Evolutionary conservation across 345 rosid species (phyloP).

Genomic region (Eutrema japonicum): DNA sequence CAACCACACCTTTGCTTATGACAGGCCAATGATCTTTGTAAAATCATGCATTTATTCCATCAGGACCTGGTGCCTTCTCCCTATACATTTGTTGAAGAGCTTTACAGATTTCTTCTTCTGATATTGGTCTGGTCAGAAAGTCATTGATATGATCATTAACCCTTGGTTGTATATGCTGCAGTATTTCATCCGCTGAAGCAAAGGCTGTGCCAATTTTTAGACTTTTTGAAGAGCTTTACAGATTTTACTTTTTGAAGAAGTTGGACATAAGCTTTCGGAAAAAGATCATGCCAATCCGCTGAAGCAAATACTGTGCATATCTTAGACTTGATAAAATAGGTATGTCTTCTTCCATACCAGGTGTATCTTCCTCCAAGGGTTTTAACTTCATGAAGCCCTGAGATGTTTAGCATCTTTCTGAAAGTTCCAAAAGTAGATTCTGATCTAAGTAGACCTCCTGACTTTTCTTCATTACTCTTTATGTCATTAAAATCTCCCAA

Average conservation of each 20-base stretch:
- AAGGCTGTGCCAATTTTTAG: no score
- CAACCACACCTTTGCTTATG: not conserved
- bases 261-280: no score
- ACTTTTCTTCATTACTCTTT: not conserved
- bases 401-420: not conserved
- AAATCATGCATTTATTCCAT: not conserved
- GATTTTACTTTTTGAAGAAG: no score
- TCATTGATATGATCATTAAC: not conserved
- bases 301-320: no score
- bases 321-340: no score
- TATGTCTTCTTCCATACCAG: no score
- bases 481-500: not conserved
- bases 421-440: not conserved
- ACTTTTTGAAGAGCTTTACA: no score
- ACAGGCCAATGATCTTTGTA: not conserved
- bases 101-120: not conserved
- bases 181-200: no score
- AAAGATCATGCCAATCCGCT: no score
- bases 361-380: no score
- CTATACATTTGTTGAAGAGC: not conserved
- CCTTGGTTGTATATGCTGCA: not conserved
- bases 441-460: not conserved
- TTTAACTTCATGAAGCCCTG: no score
- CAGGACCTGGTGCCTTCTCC: not conserved
- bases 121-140: not conserved